Evolutionary conservation across 371 early-diverging fungal species (phyloP), one percentile per base, ranked within the genome.

Genomic region (Gilbertella persicaria): DNA sequence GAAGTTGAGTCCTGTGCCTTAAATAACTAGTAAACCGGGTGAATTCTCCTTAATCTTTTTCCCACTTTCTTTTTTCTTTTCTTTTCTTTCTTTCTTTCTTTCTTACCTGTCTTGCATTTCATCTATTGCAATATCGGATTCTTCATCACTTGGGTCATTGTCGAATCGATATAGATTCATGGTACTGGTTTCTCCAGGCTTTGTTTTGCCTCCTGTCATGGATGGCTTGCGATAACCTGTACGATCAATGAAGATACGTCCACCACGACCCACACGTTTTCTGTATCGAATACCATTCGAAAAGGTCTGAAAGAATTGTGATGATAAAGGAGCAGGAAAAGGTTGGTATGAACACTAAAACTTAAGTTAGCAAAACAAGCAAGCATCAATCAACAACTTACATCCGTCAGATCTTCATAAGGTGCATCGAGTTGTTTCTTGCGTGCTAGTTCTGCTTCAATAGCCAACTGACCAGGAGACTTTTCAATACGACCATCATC

Each of bases 251-350:
- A 75, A 77, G 13, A 79, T 66, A 39, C 85, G 78, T 17, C 85
- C 85, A 39, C 85, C 83, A 58, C 85, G 81, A 17, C 85, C 85
- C 25, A 79, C 45, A 20, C 85, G 79, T 56, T 71, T 76, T 53
- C 85, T 69, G 53, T 73, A 82, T 50, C 41, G 67, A 53, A 48
- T 58, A 46, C 40, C 55, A 61, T 26, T 62, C 23, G 53, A 57
- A 14, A 66, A 43, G 5, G 50, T 36, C 40, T 73, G 64, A 53
- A 59, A 58, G 50, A 64, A 68, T 45, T 69, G 71, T 30, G 60
- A 52, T 50, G 78, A 55, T 55, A 76, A 44, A 48, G 69, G 14
- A 17, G 59, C 43, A 16, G 72, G 64, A 45, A 80, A 75, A 12
- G 71, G 79, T 41, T 80, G 76, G 60, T 78, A 78, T 20, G 84